Evolutionary conservation across 1,139 yeast genomes (phyloP).

Genomic region (Schizosaccharomyces versatilis): DNA sequence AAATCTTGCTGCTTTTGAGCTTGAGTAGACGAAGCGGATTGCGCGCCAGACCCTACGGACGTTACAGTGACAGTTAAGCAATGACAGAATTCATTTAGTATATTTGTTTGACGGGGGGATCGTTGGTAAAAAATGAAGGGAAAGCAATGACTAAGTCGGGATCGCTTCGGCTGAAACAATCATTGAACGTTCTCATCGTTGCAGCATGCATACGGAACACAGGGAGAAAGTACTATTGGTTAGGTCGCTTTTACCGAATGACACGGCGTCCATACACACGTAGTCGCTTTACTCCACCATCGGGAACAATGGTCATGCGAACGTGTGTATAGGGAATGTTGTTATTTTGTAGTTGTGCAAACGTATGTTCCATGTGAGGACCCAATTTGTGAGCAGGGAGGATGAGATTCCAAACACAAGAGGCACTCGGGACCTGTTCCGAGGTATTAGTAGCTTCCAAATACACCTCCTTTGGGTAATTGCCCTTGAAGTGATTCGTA

Average conservation of each 20-base stretch:
- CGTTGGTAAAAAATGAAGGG: too few relatives aligned
- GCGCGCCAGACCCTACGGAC: too few relatives aligned
- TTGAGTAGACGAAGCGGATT: too few relatives aligned
- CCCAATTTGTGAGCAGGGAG: conserved; percentile 53
- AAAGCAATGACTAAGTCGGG: too few relatives aligned
- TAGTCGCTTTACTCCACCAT: conserved; percentile 83
- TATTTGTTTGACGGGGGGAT: too few relatives aligned
- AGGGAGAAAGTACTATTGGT: too few relatives aligned
- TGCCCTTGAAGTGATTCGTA: conserved; percentile 84
- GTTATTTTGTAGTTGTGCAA: conserved; percentile 17
- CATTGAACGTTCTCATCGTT: too few relatives aligned
- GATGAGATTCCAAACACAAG: conserved; percentile 35
- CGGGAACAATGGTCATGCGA: conserved; percentile 66
- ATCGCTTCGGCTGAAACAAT: too few relatives aligned
- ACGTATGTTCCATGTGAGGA: conserved; percentile 60
- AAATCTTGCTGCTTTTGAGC: too few relatives aligned
- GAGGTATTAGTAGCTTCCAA: conserved; percentile 22
- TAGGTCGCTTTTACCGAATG: neutral
- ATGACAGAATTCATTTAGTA: too few relatives aligned
- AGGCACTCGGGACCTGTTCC: conserved; percentile 20
- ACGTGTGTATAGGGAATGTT: conserved; percentile 35
- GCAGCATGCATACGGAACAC: too few relatives aligned
- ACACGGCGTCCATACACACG: conserved; percentile 45
- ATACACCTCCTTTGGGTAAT: conserved; percentile 58
- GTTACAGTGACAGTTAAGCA: too few relatives aligned